These are phyloP conservation scores for Saccharomyces hybrid DNA, from an alignment of 1,139 yeast species.

Conservation along the genomic window DNA sequence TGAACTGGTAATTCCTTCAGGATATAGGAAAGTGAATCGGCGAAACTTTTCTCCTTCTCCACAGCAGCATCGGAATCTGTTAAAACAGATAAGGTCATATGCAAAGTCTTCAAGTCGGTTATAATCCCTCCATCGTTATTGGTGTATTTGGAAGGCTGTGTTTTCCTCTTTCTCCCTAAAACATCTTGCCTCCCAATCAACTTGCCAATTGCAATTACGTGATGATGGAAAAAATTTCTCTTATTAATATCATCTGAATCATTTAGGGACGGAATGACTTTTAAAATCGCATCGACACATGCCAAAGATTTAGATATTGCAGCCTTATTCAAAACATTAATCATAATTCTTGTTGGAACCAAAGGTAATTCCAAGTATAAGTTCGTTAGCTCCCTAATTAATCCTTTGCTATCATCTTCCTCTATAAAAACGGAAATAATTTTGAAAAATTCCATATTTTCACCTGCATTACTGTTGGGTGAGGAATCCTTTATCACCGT, in stretches of 20 bases:
- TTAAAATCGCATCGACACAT: slow-evolving; percentile 53
- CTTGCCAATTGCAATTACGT: slow-evolving; percentile 70
- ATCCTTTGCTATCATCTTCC: slow-evolving; percentile 40
- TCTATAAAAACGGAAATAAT: slow-evolving; percentile 34
- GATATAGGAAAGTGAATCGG: slow-evolving; percentile 32
- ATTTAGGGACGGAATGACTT: slow-evolving; percentile 40
- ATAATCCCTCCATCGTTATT: background rate
- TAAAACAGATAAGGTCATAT: background rate
- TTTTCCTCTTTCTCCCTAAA: background rate
- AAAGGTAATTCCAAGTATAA: slow-evolving; percentile 35
- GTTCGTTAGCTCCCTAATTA: slow-evolving; percentile 38
- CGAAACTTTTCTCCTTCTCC: slow-evolving; percentile 13
- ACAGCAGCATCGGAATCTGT: slow-evolving; percentile 12
- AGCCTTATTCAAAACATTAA: slow-evolving; percentile 54
- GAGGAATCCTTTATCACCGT: background rate
- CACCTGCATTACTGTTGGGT: background rate
- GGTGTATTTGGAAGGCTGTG: background rate
- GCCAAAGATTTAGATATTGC: slow-evolving; percentile 44
- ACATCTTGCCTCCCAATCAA: background rate
- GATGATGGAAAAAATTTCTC: slow-evolving; percentile 79
- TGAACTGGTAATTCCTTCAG: slow-evolving; percentile 46
- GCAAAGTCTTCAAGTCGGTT: background rate
- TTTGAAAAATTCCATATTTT: background rate
- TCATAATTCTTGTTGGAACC: slow-evolving; percentile 31
- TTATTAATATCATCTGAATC: slow-evolving; percentile 74